Percentiles rank a stretch among this genome's conserved stretches.
Conservation (phyloP, 2,329 filamentous ascomycete species). For the Xylaria sp. region DNA sequence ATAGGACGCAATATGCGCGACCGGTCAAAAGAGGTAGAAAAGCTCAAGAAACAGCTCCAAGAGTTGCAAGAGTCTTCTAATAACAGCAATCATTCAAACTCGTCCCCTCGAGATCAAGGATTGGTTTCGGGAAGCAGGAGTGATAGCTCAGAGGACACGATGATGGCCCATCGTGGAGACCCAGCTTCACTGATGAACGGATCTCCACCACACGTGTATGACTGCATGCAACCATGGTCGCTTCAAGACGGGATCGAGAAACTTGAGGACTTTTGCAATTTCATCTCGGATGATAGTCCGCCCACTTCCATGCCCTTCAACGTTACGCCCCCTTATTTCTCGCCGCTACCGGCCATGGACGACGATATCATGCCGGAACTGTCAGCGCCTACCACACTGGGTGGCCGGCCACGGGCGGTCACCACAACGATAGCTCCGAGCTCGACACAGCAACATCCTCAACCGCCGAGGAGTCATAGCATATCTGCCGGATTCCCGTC, state of each 20-base stretch:
- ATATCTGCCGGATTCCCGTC: slow-evolving; percentile 28
- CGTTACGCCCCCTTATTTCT: slow-evolving; percentile 24
- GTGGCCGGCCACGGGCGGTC: slow-evolving; percentile 25
- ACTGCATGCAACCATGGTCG: slow-evolving; percentile 30
- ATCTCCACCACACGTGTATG: slow-evolving; percentile 22
- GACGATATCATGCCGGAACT: slow-evolving; percentile 27
- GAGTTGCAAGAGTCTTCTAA: slow-evolving; percentile 30
- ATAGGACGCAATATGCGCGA: slow-evolving; percentile 33
- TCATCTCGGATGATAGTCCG: slow-evolving; percentile 26
- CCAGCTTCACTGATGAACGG: slow-evolving; percentile 18
- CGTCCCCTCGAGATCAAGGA: slow-evolving; percentile 30
- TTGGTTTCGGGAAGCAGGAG: slow-evolving; percentile 25
- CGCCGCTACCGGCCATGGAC: slow-evolving; percentile 20
- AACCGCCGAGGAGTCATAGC: slow-evolving; percentile 27
- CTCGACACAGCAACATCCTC: slow-evolving; percentile 22
- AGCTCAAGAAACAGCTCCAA: slow-evolving; percentile 32
- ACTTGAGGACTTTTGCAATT: slow-evolving; percentile 23
- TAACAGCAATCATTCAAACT: slow-evolving; percentile 25
- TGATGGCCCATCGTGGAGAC: slow-evolving; percentile 13
- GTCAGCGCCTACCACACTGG: slow-evolving; percentile 11
- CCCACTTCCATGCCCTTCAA: slow-evolving; percentile 26
- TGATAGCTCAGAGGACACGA: slow-evolving; percentile 22
- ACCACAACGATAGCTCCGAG: slow-evolving; percentile 23
- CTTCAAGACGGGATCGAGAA: slow-evolving; percentile 23
- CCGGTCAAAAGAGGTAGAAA: slow-evolving; percentile 32